phyloP scores from a whole-genome alignment of 345 rosid genomes.

The Arabis hirsuta region DNA sequence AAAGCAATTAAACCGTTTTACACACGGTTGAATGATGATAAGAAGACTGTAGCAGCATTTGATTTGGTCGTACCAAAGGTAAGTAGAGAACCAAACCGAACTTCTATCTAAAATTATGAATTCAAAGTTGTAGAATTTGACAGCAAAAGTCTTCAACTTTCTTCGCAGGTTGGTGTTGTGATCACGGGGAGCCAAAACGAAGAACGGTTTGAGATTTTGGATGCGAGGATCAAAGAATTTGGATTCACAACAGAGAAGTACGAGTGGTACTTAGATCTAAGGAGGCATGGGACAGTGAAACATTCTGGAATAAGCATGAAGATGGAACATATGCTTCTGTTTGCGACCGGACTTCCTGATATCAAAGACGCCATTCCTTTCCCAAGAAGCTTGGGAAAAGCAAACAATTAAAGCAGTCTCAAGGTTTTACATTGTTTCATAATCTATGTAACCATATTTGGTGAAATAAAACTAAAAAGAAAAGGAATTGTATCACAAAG shows the following conservation, averaged over 20 bases:
- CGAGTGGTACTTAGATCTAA: constrained; percentile 85
- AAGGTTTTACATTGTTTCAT: background rate
- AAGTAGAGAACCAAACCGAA: constrained; percentile 26
- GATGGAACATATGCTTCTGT: constrained; percentile 77
- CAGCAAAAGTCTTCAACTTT: constrained; percentile 3
- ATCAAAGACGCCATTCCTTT: constrained; percentile 85
- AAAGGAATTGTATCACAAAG: background rate
- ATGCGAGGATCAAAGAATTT: constrained; percentile 60
- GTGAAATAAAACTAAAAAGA: background rate
- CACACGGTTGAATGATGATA: constrained; percentile 69
- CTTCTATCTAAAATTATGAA: background rate
- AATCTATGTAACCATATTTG: constrained; percentile 5
- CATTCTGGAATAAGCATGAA: constrained; percentile 76
- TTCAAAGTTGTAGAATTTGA: background rate
- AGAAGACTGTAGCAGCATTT: constrained; percentile 85
- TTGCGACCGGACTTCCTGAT: constrained; percentile 68
- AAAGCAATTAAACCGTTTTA: constrained; percentile 70
- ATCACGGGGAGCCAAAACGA: constrained; percentile 84
- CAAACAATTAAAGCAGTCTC: constrained; percentile 45
- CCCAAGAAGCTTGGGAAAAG: constrained; percentile 64
- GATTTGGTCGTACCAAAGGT: constrained; percentile 90
- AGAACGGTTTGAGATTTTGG: constrained; percentile 61
- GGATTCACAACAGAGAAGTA: constrained; percentile 58
- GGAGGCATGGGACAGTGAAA: constrained; percentile 76
- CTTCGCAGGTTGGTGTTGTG: constrained; percentile 68